Conservation (phyloP, 2,329 filamentous ascomycete genomes). For the Fusarium keratoplasticum region DNA sequence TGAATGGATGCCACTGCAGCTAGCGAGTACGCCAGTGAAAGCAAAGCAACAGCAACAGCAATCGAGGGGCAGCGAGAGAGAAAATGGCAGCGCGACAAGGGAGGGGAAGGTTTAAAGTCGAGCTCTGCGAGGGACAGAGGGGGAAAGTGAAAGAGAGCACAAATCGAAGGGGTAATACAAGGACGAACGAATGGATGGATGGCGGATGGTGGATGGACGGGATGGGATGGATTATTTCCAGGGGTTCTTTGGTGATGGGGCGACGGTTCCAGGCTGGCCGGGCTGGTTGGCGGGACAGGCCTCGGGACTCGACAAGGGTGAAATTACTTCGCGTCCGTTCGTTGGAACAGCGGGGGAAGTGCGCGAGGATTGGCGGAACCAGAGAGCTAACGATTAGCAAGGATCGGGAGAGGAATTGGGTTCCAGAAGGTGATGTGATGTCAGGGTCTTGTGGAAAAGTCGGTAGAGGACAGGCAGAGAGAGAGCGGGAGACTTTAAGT, state of each 20-base stretch:
- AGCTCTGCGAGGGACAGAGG: constrained; percentile 26
- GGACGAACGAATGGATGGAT: neutral
- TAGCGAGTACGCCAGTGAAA: neutral
- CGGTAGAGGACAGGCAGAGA: constrained; percentile 2
- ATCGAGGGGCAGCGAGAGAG: constrained; percentile 18
- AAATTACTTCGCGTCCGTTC: constrained; percentile 44
- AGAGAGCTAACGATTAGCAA: constrained; percentile 14
- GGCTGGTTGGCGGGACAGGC: constrained; percentile 40
- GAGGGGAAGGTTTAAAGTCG: constrained; percentile 27
- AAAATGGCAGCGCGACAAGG: constrained; percentile 4
- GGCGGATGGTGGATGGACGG: neutral
- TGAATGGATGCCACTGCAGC: constrained; percentile 7
- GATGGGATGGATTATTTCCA: constrained; percentile 40
- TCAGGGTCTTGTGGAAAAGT: neutral
- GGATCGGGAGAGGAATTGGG: constrained; percentile 5
- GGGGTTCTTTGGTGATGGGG: constrained; percentile 42
- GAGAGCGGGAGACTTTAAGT: constrained; percentile 8
- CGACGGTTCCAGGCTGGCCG: constrained; percentile 24
- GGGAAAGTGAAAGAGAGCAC: constrained; percentile 6
- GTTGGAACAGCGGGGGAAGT: constrained; percentile 13
- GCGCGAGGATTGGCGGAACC: constrained; percentile 10
- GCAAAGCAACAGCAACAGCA: constrained; percentile 1
- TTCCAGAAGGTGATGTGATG: constrained; percentile 16
- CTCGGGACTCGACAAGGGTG: constrained; percentile 28
- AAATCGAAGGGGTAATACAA: constrained; percentile 40